Conservation (phyloP, 345 rosid species). For the Mangifera indica region DNA sequence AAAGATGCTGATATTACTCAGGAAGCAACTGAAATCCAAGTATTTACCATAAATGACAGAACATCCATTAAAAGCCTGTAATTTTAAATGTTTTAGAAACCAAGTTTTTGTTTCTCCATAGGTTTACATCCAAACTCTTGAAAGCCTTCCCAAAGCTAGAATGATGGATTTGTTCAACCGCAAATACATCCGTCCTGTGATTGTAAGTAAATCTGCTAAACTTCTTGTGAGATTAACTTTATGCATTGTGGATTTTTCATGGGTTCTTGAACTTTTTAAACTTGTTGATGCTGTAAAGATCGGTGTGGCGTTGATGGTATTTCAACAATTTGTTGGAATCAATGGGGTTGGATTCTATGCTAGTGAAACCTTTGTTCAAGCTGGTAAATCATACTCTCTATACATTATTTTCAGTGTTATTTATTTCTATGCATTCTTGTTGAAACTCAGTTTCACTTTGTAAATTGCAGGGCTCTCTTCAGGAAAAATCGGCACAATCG, state of each 20-base stretch:
- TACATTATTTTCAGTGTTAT: not conserved
- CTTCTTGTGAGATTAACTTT: not conserved
- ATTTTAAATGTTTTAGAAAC: conserved; percentile 9
- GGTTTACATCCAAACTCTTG: conserved; percentile 51
- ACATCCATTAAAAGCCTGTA: conserved; percentile 8
- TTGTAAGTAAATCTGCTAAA: conserved; percentile 43
- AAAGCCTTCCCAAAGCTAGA: conserved; percentile 64
- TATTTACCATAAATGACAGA: conserved; percentile 18
- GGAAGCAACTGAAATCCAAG: conserved; percentile 81
- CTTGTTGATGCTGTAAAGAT: conserved; percentile 42
- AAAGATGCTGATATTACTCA: conserved; percentile 52
- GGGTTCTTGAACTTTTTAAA: conserved; percentile 6
- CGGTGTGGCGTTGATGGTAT: conserved; percentile 81
- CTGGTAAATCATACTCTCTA: conserved; percentile 46
- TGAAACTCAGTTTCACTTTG: not conserved
- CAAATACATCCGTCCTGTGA: conserved; percentile 61
- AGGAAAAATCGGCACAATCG: conserved; percentile 70
- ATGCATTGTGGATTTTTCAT: not conserved
- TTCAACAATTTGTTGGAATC: conserved; percentile 83
- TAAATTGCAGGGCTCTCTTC: conserved; percentile 67
- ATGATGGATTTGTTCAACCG: conserved; percentile 56
- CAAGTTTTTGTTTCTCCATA: conserved; percentile 24
- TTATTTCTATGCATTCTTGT: not conserved
- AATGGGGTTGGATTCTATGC: conserved; percentile 85
- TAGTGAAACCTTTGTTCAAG: conserved; percentile 79